These are phyloP conservation scores for Barnettozyma wickerhamii DNA, from an alignment of 805 yeast species.

Conservation along the genomic window DNA sequence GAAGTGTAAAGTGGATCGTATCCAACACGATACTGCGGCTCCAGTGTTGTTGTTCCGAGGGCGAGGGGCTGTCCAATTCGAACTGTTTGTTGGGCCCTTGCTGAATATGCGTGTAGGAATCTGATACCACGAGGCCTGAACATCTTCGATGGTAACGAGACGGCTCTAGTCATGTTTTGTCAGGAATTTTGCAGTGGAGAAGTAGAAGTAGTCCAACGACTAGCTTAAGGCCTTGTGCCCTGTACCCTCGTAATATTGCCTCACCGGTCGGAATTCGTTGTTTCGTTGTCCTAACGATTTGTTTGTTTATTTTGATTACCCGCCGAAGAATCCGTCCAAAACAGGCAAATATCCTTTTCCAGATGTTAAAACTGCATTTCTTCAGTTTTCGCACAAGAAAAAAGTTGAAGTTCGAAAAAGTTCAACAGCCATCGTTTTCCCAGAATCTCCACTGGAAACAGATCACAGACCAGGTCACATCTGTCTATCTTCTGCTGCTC, in stretches of 20 bases:
- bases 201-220: too few relatives aligned
- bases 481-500: background rate
- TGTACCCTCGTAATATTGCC: background rate
- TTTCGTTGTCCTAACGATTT: background rate
- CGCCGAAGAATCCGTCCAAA: conserved; percentile 32
- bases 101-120: background rate
- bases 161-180: too few relatives aligned
- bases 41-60: conserved; percentile 41
- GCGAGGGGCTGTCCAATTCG: conserved; percentile 38
- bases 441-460: too few relatives aligned
- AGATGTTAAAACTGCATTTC: conserved; percentile 1
- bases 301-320: conserved; percentile 30
- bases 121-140: background rate
- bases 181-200: too few relatives aligned
- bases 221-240: too few relatives aligned
- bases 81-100: conserved; percentile 11
- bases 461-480: too few relatives aligned
- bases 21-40: conserved; percentile 48
- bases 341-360: conserved; percentile 14
- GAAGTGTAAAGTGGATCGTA: conserved; percentile 61
- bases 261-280: background rate
- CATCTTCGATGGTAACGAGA: too few relatives aligned
- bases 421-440: too few relatives aligned
- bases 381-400: background rate
- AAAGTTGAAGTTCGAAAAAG: too few relatives aligned